phyloP scores from a whole-genome alignment of 139 green algal species.

The Tetradesmus obliquus region DNA sequence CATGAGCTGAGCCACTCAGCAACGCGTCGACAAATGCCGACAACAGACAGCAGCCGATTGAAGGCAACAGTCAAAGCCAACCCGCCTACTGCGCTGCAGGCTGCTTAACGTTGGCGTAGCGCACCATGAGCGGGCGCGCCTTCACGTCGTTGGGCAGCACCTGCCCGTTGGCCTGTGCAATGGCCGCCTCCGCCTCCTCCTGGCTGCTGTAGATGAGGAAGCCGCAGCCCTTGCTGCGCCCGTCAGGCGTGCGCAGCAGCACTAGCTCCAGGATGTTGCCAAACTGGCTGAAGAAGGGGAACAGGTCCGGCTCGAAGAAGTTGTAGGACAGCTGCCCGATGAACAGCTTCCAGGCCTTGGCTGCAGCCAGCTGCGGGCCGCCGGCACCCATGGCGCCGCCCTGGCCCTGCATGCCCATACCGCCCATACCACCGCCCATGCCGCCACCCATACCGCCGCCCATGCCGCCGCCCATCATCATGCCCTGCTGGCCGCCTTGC shows the following conservation, averaged over 20 bases:
- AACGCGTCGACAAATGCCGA: no score
- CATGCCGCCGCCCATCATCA: background rate
- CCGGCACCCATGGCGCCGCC: background rate
- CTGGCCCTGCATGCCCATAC: background rate
- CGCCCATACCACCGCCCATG: slow-evolving; percentile 16
- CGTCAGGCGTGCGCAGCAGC: slow-evolving; percentile 33
- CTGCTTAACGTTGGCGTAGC: slow-evolving; percentile 40
- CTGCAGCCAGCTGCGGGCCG: background rate
- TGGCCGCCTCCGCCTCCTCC: slow-evolving; percentile 29
- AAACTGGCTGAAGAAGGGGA: slow-evolving; percentile 43
- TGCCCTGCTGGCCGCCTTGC: background rate
- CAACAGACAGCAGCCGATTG: no score
- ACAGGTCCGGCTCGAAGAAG: slow-evolving; percentile 35
- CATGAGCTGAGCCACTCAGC: no score
- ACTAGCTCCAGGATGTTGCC: slow-evolving; percentile 46
- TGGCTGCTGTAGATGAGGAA: slow-evolving; percentile 44
- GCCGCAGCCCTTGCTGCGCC: slow-evolving; percentile 38
- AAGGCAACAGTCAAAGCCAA: no score
- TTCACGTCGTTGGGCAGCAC: slow-evolving; percentile 33
- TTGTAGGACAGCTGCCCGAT: slow-evolving; percentile 49
- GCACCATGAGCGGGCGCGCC: slow-evolving; percentile 17
- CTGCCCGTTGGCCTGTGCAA: slow-evolving; percentile 16
- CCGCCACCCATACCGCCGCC: background rate
- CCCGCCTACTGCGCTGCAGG: background rate
- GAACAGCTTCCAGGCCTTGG: slow-evolving; percentile 52